Conservation (phyloP, 139 green algal genomes). For the Micractinium sp. region DNA sequence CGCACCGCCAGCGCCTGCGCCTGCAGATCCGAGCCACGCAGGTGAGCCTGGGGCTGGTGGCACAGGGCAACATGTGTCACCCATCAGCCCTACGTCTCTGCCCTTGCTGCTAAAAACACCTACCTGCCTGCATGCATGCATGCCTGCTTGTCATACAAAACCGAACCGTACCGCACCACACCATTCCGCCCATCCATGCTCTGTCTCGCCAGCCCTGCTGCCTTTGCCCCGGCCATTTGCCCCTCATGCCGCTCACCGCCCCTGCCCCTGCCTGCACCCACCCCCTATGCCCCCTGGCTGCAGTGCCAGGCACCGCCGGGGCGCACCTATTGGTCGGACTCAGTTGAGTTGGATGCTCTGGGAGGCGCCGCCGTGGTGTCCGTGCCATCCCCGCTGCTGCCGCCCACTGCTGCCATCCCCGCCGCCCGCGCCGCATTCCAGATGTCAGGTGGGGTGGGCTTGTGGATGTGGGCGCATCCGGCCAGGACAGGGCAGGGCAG, state of each 20-base stretch:
- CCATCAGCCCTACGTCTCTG: too few relatives aligned
- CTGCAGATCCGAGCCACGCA: constrained; percentile 53
- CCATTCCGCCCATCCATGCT: not conserved
- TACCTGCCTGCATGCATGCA: too few relatives aligned
- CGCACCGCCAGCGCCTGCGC: constrained; percentile 19
- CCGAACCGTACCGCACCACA: not conserved
- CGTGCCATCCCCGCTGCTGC: constrained; percentile 39
- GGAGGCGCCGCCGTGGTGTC: constrained; percentile 54
- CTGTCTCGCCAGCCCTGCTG: not conserved
- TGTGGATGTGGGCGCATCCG: not conserved
- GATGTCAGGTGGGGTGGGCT: constrained; percentile 30
- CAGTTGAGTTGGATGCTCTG: constrained; percentile 52
- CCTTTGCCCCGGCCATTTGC: too few relatives aligned
- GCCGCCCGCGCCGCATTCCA: constrained; percentile 31
- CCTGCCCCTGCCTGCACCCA: not conserved
- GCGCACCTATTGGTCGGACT: constrained; percentile 51
- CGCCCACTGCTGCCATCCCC: constrained; percentile 4
- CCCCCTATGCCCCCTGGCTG: not conserved
- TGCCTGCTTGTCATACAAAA: too few relatives aligned
- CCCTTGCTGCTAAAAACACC: too few relatives aligned
- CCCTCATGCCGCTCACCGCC: not conserved
- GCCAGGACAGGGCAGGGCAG: not conserved
- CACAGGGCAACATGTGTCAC: too few relatives aligned
- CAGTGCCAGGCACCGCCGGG: constrained; percentile 44
- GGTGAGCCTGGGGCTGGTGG: not conserved